phyloP scores from a whole-genome alignment of 345 rosid species.

The Aquilaria sinensis region DNA sequence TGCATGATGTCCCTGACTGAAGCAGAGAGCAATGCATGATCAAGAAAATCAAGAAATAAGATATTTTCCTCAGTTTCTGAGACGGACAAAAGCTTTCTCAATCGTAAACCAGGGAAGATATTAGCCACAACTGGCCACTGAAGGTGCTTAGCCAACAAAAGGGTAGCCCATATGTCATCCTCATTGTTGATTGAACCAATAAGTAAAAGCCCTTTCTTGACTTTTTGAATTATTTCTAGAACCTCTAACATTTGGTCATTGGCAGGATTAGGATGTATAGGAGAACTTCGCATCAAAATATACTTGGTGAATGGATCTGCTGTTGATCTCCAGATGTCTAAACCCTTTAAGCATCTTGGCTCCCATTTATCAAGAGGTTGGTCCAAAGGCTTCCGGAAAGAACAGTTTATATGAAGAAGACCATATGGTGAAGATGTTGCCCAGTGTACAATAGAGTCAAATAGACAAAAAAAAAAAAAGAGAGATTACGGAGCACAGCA shows the following conservation, averaged over 20 bases:
- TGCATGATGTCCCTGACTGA: slow-evolving; percentile 46
- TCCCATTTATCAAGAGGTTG: slow-evolving; percentile 51
- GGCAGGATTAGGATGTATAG: slow-evolving; percentile 20
- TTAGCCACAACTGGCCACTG: slow-evolving; percentile 89
- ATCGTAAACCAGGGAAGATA: slow-evolving; percentile 78
- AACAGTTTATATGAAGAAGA: slow-evolving; percentile 92
- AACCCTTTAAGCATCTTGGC: slow-evolving; percentile 65
- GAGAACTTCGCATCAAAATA: slow-evolving; percentile 39
- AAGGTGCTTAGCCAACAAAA: slow-evolving; percentile 78
- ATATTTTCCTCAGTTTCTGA: slow-evolving; percentile 36
- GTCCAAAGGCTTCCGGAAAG: slow-evolving; percentile 87
- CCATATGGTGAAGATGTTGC: slow-evolving; percentile 69
- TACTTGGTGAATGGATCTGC: slow-evolving; percentile 77
- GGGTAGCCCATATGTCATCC: slow-evolving; percentile 91
- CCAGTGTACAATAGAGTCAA: slow-evolving; percentile 82
- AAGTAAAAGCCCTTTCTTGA: slow-evolving; percentile 60
- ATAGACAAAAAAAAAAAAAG: no score
- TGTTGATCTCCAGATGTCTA: slow-evolving; percentile 70
- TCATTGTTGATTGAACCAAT: slow-evolving; percentile 62
- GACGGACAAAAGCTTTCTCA: slow-evolving; percentile 54
- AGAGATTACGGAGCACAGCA: slow-evolving; percentile 38
- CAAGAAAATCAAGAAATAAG: slow-evolving; percentile 75
- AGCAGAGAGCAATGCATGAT: slow-evolving; percentile 75
- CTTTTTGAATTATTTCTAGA: slow-evolving; percentile 41
- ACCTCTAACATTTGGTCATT: slow-evolving; percentile 42